These are phyloP conservation scores for Russula brevipes DNA, from an alignment of 768 basidiomycete species.

Conservation along the genomic window DNA sequence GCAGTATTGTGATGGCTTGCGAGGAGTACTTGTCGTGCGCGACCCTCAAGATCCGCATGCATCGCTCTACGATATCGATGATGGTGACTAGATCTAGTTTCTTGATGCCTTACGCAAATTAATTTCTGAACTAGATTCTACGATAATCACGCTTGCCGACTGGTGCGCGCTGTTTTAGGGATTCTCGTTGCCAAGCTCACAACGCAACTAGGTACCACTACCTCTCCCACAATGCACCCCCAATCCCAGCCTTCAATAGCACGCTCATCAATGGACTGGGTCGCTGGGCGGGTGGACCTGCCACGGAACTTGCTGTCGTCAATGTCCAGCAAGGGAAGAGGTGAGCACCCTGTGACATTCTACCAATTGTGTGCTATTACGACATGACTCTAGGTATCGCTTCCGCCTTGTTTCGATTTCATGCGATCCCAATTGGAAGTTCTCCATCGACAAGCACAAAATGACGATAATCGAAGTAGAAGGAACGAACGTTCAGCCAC, in stretches of 20 bases:
- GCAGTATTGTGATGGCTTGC: conserved; percentile 43
- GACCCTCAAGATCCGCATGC: conserved; percentile 32
- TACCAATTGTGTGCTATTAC: not conserved
- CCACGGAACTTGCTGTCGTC: conserved; percentile 19
- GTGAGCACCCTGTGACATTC: not conserved
- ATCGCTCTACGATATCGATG: conserved; percentile 32
- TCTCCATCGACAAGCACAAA: conserved; percentile 39
- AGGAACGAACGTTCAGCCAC: conserved; percentile 33
- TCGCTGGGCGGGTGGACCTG: conserved; percentile 32
- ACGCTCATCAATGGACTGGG: conserved; percentile 48
- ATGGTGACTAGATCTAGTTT: conserved; percentile 23
- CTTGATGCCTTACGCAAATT: too few species aligned
- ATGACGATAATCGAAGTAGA: conserved; percentile 42
- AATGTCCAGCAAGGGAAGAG: conserved; percentile 16
- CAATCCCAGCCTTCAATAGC: conserved; percentile 29
- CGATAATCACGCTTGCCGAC: conserved; percentile 45
- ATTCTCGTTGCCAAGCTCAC: too few species aligned
- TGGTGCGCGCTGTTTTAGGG: conserved; percentile 26
- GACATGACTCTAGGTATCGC: conserved; percentile 18
- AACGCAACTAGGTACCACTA: conserved; percentile 17
- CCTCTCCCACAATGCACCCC: not conserved
- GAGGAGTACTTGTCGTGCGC: conserved; percentile 35
- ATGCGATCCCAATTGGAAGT: conserved; percentile 36
- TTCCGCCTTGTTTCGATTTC: conserved; percentile 26
- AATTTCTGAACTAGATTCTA: conserved; percentile 33